Evolutionary conservation across 768 basidiomycete species (phyloP), one percentile per base, ranked within the genome.

Genomic region (Phanerochaete carnosa): DNA sequence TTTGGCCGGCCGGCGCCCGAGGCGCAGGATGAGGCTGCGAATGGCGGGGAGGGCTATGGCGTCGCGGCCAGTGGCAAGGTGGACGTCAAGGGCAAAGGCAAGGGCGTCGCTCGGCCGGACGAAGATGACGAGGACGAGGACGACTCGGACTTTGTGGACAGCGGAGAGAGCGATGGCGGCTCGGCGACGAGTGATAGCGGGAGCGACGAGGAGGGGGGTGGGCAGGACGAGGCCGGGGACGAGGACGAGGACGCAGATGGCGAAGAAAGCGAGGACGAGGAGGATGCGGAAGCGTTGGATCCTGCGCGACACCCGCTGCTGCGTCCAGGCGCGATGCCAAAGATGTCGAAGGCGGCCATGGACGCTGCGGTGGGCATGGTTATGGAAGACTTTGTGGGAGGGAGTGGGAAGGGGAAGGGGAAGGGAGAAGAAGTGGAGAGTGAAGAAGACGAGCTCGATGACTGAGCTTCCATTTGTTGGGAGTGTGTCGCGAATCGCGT

Each of bases 361-460:
- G 79, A 88, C n/a, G 80, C 83, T 75, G 87, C 82, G 3, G 82
- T 86, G 12, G 83, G 80, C 11, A 84, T 89, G 75, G 77, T 89
- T 5, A 78, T 81, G 64, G 77, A 75, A 1, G 85, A 85, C 57
- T 64, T 87, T 58, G 64, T 79, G 23, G 79, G 77, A 6, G 70
- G 69, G 11, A 46, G 33, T 15, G 30, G 46, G 47, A 51, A 45
- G 23, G 39, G 51, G 5, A 52, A 43, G 25, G 23, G 13, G 25
- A 58, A 22, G 45, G 32, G 29, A 3, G 29, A 47, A 13, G 51
- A 53, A 19, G 11, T 28, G 11, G 49, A 58, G 22, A 54, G 43
- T 35, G 61, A 46, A 52, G 62, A 62, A 23, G 62, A 63, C 49
- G 58, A 63, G 37, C 49, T 63, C 5, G 58, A 59, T 7, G 62